Base-by-base conservation (phyloP, 2,329 filamentous ascomycete species). In the Pestalotiopsis fici region DNA sequence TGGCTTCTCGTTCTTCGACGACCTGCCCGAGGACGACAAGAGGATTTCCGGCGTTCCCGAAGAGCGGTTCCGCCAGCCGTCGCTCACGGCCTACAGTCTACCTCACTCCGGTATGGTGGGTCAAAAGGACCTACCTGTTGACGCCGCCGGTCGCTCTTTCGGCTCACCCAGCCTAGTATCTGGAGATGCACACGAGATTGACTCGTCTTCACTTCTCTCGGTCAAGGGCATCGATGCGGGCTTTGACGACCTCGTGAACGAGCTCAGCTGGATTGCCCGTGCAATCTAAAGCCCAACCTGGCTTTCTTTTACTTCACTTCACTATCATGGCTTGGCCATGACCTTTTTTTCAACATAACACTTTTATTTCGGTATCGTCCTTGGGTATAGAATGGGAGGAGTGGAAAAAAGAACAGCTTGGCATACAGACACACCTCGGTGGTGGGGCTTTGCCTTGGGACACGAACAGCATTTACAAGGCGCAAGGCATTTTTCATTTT, bases 211-310 rank as follows among this genome's bases (percentile, higher is more conserved):
- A 18, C 71, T 77, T 56, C 74, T 77, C 27, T 69, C 66, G 28
- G 75, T 74, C 23, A 73, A 74, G 13, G 74, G 74, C 12, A 72
- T 78, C 15, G 76, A 78, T 61, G 72, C 74, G 6, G 75, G 78
- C n/a, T 67, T 81, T 12, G 76, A 78, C 4, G 78, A 80, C 35
- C 69, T 83, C 7, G 74, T 79, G 6, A 77, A 67, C 63, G 86
- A 88, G 73, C 77, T 87, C 68, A 80, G 83, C 65, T 87, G 85
- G 85, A 84, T 88, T 74, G 83, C 82, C 12, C 80, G 83, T 37
- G 77, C 81, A 27, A 85, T 88, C 69, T 78, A 21, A 35, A 78
- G 63, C 77, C 73, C 31, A 79, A 78, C 70, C 23, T 15, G 7
- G 13, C 55, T 23, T 18, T 31, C 21, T 57, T 55, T n/a, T 3